Evolutionary conservation across 1,284 basidiomycete genomes (phyloP), one percentile per base, ranked within the genome.

Genomic region (Fomes fomentarius): DNA sequence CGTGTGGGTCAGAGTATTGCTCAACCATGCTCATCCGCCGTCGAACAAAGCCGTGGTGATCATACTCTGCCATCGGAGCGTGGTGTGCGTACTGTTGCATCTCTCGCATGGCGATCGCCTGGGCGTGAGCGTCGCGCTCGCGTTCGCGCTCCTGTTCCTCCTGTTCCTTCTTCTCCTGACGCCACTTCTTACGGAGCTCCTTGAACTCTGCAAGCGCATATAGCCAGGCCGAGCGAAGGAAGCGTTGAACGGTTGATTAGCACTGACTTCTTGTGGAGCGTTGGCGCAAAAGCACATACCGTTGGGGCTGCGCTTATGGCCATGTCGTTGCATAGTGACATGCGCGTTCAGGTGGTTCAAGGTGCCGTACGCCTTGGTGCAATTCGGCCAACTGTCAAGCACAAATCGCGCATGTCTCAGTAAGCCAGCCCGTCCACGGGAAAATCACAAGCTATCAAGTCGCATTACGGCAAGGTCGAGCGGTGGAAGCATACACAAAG

Each of bases 121-220:
- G 56, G 6, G 42, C 46, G 25, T 60, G 46, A 3, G 34, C 54
- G 17, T 62, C 56, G 19, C 66, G 65, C 35, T 65, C 66, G 30
- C 63, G 64, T 33, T 66, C 62, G 50, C 67, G 66, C 8, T 66
- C 64, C 21, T 52, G 52, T 33, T 70, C 69, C 40, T 70, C 69
- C 7, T 57, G 79, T 62, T 93, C 91, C 73, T 95, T 93, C 79
- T 96, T 98, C 65, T 87, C 84, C 74, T 93, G 93, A 50, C 94
- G 85, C 94, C 95, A 97, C 63, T 92, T 90, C 71, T 96, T 97
- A 59, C 96, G 86, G 69, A 97, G 87, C 67, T 98, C 96, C 71
- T 97, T 98, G 80, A 98, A 98, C 77, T 98, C 96, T 96, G 70
- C 17, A 63, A 48, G 56, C 47, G 22, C 48, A 38, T 35, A 34